These are phyloP conservation scores for Aquilaria sinensis DNA, from an alignment of 345 rosid genomes.

Conservation along the genomic window DNA sequence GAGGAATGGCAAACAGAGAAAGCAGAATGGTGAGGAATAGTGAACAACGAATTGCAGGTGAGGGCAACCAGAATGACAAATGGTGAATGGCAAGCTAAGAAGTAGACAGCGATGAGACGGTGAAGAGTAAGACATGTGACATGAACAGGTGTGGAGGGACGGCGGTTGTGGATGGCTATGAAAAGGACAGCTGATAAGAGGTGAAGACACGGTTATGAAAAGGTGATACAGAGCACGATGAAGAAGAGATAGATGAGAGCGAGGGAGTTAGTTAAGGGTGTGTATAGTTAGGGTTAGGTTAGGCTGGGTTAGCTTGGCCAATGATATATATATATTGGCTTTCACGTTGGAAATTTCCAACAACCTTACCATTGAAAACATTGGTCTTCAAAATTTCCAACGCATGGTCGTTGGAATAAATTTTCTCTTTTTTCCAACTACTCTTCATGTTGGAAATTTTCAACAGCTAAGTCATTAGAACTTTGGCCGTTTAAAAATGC, in stretches of 20 bases:
- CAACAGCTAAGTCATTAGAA: too few species aligned
- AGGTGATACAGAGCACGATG: constrained; percentile 14
- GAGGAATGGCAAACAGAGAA: too few species aligned
- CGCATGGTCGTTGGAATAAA: not conserved
- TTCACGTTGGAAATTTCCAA: too few species aligned
- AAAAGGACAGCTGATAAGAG: constrained; percentile 19
- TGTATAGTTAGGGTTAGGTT: constrained; percentile 1
- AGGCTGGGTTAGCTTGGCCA: constrained; percentile 9
- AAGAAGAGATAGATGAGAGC: constrained; percentile 9
- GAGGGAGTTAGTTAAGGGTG: constrained; percentile 9
- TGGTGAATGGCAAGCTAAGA: constrained; percentile 5
- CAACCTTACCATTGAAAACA: not conserved
- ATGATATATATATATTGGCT: too few species aligned
- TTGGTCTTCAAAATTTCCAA: constrained; percentile 15
- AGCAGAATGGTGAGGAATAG: too few species aligned
- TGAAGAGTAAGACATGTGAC: not conserved
- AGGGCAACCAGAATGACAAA: not conserved
- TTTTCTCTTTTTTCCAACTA: too few species aligned
- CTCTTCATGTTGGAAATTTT: too few species aligned
- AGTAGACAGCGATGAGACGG: constrained; percentile 1
- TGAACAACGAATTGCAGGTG: too few species aligned
- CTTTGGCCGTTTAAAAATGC: too few species aligned
- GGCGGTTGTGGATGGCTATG: constrained; percentile 19
- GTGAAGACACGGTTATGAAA: constrained; percentile 10
- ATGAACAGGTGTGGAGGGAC: constrained; percentile 14